Base-by-base conservation (phyloP, 2,329 filamentous ascomycete genomes). In the Dothideomycetes sp. region DNA sequence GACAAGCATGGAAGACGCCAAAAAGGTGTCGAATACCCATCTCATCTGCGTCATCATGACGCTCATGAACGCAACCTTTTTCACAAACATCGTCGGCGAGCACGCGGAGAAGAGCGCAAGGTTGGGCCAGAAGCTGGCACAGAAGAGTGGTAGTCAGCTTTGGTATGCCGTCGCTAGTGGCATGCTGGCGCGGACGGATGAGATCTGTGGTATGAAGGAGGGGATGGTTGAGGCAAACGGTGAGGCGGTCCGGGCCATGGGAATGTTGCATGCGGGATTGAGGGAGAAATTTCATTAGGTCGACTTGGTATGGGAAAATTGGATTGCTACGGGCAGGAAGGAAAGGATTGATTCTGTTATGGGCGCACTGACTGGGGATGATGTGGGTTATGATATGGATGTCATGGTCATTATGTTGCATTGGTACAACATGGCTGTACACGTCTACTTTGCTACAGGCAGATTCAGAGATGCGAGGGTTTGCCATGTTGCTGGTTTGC, bases 31-130 rank as follows among this genome's bases (percentile, higher is more conserved):
- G 40, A 94, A 94, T 56, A 76, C 76, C 19, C 83, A 93, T 47
- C 81, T 88, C 39, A 72, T 87, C n/a, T 80, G 80, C 35, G 82
- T 95, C 47, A 79, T 82, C 4, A 74, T 95, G 43, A 87, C 79
- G 49, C 79, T 91, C 47, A 93, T 95, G 82, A 81, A 83, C 38
- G 78, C 74, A 53, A 75, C 79, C 37, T 82, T 94, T 52, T 95
- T 88, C 59, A 79, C 81, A 34, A 81, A 82, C 43, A 81, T 88
- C 11, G 77, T 93, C 3, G 86, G 86, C 36, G 62, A 65, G 29
- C 66, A 70, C 47, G 62, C 75, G 2, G 62, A 72, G 33, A 69
- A 69, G 43, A 72, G 71, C 34, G 59, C 55, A 41, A 66, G 40
- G 48, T 68, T 45, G 50, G 64, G 44, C 47, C 73, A 77, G 4